Base-by-base conservation (phyloP, 1,139 yeast genomes). In the Debaryomyces sp. region DNA sequence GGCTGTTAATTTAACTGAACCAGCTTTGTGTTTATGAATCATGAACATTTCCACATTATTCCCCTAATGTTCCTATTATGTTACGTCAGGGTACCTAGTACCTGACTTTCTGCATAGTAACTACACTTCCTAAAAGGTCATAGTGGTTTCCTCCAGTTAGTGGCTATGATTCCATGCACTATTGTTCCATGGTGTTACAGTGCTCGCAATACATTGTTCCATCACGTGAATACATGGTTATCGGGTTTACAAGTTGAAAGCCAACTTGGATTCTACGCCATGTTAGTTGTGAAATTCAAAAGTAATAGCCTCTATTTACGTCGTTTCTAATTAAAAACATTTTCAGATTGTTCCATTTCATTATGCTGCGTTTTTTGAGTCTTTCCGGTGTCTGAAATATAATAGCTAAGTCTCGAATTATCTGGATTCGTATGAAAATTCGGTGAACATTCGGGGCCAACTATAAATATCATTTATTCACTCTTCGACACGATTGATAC, bases 21-120 rank as follows among this genome's bases (percentile, higher is more conserved):
- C 46, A 43, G 46, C 46, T 30, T 43, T 30, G 36, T 43, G 46
- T 43, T 43, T 43, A 43, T 23, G 13, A 34, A 30, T 43, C 33
- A 22, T 34, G 33, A 39, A 35, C 35, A 36, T 26, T 15, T 43
- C 41, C 15, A 26, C 13, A 17, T 39, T 35, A 35, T 30, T 13
- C 43, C 43, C 42, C 42, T 39, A 39, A 39, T 27, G 15, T 30
- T 17, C 23, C 36, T 22, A 30, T 41, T 41, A 41, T 41, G 43
- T 23, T 10, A 22, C 36, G 36, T 30, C 43, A 41, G 43, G 43
- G 43, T 41, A 21, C 36, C 43, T 41, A 41, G 36, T 41, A 41
- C 36, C 24, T 17, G 23, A 22, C 38, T 15, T 21, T 37, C 21
- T 30, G 29, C 35, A 41, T 29, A 18, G 36, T 41, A 15, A 10